Base-by-base conservation (phyloP, 768 basidiomycete species). In the Fomitopsis serialis region DNA sequence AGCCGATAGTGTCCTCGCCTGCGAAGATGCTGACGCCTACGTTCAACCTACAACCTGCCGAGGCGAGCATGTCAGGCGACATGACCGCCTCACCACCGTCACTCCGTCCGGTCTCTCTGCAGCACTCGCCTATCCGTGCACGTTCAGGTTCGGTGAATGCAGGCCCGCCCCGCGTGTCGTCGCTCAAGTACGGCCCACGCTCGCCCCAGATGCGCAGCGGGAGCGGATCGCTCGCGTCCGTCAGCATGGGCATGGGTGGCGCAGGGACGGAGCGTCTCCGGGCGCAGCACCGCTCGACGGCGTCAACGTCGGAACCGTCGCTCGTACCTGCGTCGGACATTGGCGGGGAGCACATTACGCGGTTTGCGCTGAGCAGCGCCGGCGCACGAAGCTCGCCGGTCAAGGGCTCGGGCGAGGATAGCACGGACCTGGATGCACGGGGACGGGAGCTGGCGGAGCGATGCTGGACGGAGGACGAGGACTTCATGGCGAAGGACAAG, bases 401-500 rank as follows among this genome's bases (percentile, higher is more conserved):
- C 43, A 71, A 69, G 48, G 15, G 8, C 19, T 15, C 19, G 13
- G 68, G 65, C 21, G 78, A 79, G n/a, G 85, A 83, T 19, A 63
- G 67, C 15, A 74, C 72, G 19, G 86, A 86, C 57, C 68, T 84
- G 55, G 85, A 86, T 34, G 66, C 72, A 19, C 74, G 81, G 54
- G 94, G 84, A 2, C 82, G 81, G 61, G 85, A 85, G 48, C 69
- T 91, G 42, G 94, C 95, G 0, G 70, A 75, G 34, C 80, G 84
- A 52, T 95, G 90, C 68, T 92, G 90, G 80, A 78, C 81, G 29
- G 92, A 94, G 61, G 92, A 98, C 62, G 88, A 88, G 59, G 78
- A 77, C 15, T 95, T 94, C 65, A 67, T 95, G 61, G 75, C 82
- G 13, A 85, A 85, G 64, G 93, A 95, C 62, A 96, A 95, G 73